Conservation (phyloP, 345 rosid species). For the Arabidopsis arenosa region DNA sequence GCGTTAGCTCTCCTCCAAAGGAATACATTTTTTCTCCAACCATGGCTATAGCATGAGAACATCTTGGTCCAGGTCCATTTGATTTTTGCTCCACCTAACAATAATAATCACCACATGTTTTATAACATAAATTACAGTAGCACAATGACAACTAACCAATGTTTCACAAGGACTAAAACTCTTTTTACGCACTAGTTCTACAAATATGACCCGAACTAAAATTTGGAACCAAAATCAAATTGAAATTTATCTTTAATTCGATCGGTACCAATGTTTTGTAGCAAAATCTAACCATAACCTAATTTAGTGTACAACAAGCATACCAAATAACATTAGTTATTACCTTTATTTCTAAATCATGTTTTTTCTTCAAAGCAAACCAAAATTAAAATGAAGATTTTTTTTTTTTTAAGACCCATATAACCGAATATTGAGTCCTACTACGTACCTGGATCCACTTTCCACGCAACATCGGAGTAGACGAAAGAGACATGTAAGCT, state of each 20-base stretch:
- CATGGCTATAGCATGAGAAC: slow-evolving; percentile 37
- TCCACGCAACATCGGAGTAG: slow-evolving; percentile 30
- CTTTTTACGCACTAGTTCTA: neutral
- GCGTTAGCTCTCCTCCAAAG: slow-evolving; percentile 40
- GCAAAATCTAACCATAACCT: neutral
- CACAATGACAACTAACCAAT: too few relatives aligned
- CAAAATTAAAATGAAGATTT: neutral
- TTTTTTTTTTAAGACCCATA: neutral
- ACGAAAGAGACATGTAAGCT: slow-evolving; percentile 24
- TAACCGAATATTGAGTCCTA: neutral
- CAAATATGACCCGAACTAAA: neutral
- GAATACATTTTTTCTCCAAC: slow-evolving; percentile 41
- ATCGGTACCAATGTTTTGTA: too few relatives aligned
- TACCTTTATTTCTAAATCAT: too few relatives aligned
- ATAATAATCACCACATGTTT: neutral
- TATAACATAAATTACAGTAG: neutral
- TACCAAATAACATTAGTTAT: neutral
- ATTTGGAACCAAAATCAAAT: neutral
- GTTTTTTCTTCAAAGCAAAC: neutral
- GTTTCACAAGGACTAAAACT: neutral
- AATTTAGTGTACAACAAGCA: neutral
- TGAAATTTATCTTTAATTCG: too few relatives aligned
- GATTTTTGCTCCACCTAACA: slow-evolving; percentile 34
- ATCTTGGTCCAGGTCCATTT: slow-evolving; percentile 34
- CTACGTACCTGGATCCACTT: slow-evolving; percentile 28